Evolutionary conservation across 495 filamentous ascomycete genomes (phyloP), one percentile per base, ranked within the genome.

Genomic region (Aspergillus biplanus): DNA sequence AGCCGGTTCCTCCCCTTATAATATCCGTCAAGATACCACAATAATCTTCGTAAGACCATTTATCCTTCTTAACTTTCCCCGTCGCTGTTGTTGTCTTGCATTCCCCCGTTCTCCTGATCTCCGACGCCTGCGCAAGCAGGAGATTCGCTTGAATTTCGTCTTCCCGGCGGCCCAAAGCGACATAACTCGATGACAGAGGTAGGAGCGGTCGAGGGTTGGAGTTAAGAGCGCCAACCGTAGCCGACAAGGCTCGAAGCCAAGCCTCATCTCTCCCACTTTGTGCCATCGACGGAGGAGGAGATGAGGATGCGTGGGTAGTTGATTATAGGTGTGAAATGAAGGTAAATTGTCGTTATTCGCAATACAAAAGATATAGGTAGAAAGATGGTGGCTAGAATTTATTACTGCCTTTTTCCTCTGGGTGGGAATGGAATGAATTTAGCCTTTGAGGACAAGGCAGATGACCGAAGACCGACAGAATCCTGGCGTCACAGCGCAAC

Each of bases 31-130:
- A 46, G 6, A 63, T 53, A 21, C 44, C 15, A 33, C 53, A 56
- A 44, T 57, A 63, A 33, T 63, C 61, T 16, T 63, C 61, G 47
- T 57, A 63, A 31, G 61, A 12, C 61, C 61, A 63, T 52, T 63
- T 63, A 18, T 63, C 61, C 39, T 63, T 63, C 33, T 63, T 63
- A 0, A 63, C 42, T 18, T 63, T 63, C 18, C 33, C 46, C 1
- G 52, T n/a, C 0, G n/a, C 18, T 31, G 44, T 11, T 12, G 44
- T 46, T 7, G 50, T 57, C 35, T 63, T 63, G 5, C n/a, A 7
- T 33, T 63, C 53, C 33, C 61, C 61, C 11, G 44, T 63, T 52
- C 61, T 52, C 37, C 61, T 42, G 44, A 52, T 42, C 33, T 63
- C 61, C n/a, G 61, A 63, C 16, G 61, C 61, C 34, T 57, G 53